Base-by-base conservation (phyloP, 805 yeast genomes). In the Schwanniomyces vanrijiae region DNA sequence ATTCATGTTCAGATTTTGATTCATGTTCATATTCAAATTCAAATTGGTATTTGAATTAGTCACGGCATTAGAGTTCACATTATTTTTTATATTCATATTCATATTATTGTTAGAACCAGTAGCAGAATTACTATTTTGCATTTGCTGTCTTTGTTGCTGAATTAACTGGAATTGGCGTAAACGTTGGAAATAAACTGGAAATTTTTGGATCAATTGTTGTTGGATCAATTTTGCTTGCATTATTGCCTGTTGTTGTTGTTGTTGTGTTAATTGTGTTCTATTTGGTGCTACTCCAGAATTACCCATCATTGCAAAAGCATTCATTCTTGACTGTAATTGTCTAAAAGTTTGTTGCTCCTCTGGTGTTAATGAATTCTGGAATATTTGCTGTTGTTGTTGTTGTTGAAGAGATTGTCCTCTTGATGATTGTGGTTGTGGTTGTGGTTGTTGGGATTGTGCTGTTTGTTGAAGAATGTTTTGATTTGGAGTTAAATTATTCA, bases 331-430 rank as follows among this genome's bases (percentile, higher is more conserved):
- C 49, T 73, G 78, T 45, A 68, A 54, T 42, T 71, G 76, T 47
- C 69, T 64, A 60, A 69, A 73, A 4, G 61, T 53, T 42, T 66
- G 73, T 46, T 73, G 78, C 47, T 73, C 77, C 45, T 71, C 71
- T 1, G 75, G 69, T 3, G 69, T 55, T 40, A 73, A 61, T 9
- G 73, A 58, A 48, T 54, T 65, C 43, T 69, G 76, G 66, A 73
- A 72, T n/a, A 73, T 67, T 48, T 73, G 77, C 52, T 73, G 77
- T 44, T 73, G 77, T 43, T 71, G 76, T 44, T 58, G 65, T 33
- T 57, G 66, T 20, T 53, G 61, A 40, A 51, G 60, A 24, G 55
- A 54, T 28, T 49, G 49, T 16, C 41, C 28, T 16, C 35, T 31
- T 4, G 35, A 14, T 2, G 44, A 21, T 40, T 25, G 44, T 35